These are phyloP conservation scores for Austropuccinia psidii DNA, from an alignment of 1,284 basidiomycete genomes.

Conservation along the genomic window DNA sequence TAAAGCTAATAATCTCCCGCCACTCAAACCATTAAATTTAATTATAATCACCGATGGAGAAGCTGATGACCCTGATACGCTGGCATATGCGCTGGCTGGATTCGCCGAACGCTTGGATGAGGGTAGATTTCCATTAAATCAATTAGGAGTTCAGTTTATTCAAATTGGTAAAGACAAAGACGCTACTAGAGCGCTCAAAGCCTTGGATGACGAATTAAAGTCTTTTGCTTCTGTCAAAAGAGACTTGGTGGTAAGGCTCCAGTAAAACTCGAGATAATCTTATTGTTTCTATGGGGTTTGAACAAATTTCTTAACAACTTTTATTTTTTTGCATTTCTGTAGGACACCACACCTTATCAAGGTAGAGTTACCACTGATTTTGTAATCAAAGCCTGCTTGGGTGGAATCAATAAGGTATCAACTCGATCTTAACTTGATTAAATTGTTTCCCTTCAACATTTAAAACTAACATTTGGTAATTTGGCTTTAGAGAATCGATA, in stretches of 20 bases:
- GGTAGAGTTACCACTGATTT: conserved; percentile 23
- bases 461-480: too few relatives aligned
- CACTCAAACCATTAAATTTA: conserved; percentile 57
- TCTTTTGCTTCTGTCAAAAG: not conserved
- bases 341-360: conserved; percentile 36
- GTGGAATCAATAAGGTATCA: conserved; percentile 35
- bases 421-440: too few relatives aligned
- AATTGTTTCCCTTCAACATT: too few relatives aligned
- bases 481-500: too few relatives aligned
- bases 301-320: not conserved
- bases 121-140: conserved; percentile 52
- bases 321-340: too few relatives aligned
- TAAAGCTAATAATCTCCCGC: conserved; percentile 45
- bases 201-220: conserved; percentile 29
- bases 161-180: conserved; percentile 50
- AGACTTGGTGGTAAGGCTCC: conserved; percentile 29
- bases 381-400: conserved; percentile 21
- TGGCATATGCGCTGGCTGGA: conserved; percentile 51
- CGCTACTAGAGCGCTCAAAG: conserved; percentile 22
- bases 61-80: conserved; percentile 53
- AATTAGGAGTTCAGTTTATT: conserved; percentile 57
- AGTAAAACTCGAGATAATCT: not conserved
- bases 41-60: conserved; percentile 59
- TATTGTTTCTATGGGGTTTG: not conserved
- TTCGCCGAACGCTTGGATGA: conserved; percentile 54